phyloP scores from a whole-genome alignment of 306 rosid species.

The Dalbergia cultrata region DNA sequence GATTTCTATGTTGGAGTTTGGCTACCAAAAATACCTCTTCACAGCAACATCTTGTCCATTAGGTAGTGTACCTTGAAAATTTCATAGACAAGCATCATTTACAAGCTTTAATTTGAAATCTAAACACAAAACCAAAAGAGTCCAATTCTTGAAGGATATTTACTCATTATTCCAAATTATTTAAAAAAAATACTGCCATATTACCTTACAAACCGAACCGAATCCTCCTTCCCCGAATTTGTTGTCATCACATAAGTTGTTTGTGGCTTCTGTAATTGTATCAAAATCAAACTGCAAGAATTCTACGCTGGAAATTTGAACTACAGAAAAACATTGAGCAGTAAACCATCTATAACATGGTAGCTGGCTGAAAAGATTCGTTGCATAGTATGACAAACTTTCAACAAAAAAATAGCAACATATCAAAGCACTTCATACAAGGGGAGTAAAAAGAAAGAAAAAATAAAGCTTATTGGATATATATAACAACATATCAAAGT shows the following conservation, averaged over 20 bases:
- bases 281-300: conserved; percentile 56
- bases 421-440: too few relatives aligned
- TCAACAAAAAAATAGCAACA: too few relatives aligned
- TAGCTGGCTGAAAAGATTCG: not conserved
- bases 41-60: conserved; percentile 52
- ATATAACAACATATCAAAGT: too few relatives aligned
- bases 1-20: conserved; percentile 50
- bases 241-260: conserved; percentile 53
- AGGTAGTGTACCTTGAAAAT: conserved; percentile 50
- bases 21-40: conserved; percentile 56
- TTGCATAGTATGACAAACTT: too few relatives aligned
- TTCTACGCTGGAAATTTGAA: conserved; percentile 41
- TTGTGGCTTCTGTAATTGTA: conserved; percentile 51
- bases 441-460: too few relatives aligned
- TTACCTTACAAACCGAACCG: conserved; percentile 68
- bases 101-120: not conserved
- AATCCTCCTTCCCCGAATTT: conserved; percentile 67
- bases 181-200: not conserved
- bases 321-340: conserved; percentile 26
- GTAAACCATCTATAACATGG: conserved; percentile 1
- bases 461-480: too few relatives aligned
- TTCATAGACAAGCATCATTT: not conserved
- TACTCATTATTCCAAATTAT: too few relatives aligned
- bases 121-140: not conserved
- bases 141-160: not conserved